Evolutionary conservation across 2,329 filamentous ascomycete genomes (phyloP).

Genomic region (Xylariales sp.): DNA sequence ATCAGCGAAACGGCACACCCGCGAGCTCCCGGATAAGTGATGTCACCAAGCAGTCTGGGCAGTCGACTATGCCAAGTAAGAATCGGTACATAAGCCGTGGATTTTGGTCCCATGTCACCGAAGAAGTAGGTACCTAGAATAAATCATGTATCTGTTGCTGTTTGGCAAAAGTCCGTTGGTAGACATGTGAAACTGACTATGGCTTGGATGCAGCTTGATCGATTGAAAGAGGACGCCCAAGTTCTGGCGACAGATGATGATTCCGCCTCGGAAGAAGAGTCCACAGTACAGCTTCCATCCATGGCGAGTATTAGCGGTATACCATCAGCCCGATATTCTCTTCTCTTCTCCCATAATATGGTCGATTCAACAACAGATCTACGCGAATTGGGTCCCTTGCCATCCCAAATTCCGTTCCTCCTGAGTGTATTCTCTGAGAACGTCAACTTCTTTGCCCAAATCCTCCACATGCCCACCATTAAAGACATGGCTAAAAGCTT

Average conservation of each 20-base stretch:
- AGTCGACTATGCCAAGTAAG: no score
- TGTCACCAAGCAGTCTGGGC: no score
- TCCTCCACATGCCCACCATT: slow-evolving; percentile 2
- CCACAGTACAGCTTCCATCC: slow-evolving; percentile 20
- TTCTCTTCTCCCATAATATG: slow-evolving; percentile 45
- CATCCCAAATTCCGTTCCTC: slow-evolving; percentile 51
- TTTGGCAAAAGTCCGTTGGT: no score
- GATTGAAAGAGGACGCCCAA: slow-evolving; percentile 34
- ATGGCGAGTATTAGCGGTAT: slow-evolving; percentile 35
- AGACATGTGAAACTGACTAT: no score
- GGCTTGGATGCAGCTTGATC: slow-evolving; percentile 36
- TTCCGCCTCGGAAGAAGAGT: slow-evolving; percentile 32
- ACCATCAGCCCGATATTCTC: slow-evolving; percentile 42
- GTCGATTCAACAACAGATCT: slow-evolving; percentile 23
- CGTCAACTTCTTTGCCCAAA: slow-evolving; percentile 32
- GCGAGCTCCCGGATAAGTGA: no score
- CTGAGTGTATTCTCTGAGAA: slow-evolving; percentile 47
- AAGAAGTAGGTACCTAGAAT: no score
- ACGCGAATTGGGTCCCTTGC: slow-evolving; percentile 42
- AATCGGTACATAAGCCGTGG: no score
- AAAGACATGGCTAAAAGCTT: neutral
- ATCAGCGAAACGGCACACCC: no score
- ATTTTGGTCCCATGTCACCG: no score
- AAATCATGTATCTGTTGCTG: no score
- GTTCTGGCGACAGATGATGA: slow-evolving; percentile 26